Percentiles rank a stretch among this genome's conserved stretches.
phyloP scores from a whole-genome alignment of 2,329 filamentous ascomycete genomes.

The Nakataea oryzae region DNA sequence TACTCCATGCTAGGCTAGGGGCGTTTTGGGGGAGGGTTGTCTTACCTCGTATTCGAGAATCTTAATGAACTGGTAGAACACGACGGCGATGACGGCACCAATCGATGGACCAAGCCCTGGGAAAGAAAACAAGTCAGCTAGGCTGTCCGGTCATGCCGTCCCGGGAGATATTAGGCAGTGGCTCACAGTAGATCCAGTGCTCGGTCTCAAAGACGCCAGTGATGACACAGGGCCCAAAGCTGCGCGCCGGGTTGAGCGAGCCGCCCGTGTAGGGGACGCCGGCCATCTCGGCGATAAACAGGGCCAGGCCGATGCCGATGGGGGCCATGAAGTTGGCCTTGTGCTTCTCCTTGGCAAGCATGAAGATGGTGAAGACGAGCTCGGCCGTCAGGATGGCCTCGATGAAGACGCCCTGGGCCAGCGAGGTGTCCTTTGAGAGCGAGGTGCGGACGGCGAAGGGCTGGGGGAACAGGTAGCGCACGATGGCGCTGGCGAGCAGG shows the following conservation, averaged over 20 bases:
- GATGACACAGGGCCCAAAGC: conserved; percentile 36
- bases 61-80: conserved; percentile 39
- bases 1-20: not conserved
- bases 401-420: conserved; percentile 41
- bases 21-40: not conserved
- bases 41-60: conserved; percentile 35
- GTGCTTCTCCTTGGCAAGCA: conserved; percentile 53
- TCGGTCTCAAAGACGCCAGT: conserved; percentile 28
- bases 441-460: not conserved
- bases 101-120: conserved; percentile 37
- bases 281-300: conserved; percentile 36
- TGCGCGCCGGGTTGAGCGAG: conserved; percentile 38
- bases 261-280: conserved; percentile 36
- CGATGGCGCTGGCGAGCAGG: conserved; percentile 1
- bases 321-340: conserved; percentile 52
- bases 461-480: not conserved
- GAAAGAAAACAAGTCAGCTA: conserved; percentile 7
- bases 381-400: conserved; percentile 44
- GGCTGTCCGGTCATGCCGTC: too few species aligned
- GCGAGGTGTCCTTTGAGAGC: conserved; percentile 20
- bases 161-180: too few species aligned
- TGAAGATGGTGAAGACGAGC: conserved; percentile 43
- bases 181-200: conserved; percentile 36
- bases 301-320: conserved; percentile 49
- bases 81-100: conserved; percentile 36